phyloP scores from a whole-genome alignment of 805 yeast species.

The Kazachstania bromeliacearum region DNA sequence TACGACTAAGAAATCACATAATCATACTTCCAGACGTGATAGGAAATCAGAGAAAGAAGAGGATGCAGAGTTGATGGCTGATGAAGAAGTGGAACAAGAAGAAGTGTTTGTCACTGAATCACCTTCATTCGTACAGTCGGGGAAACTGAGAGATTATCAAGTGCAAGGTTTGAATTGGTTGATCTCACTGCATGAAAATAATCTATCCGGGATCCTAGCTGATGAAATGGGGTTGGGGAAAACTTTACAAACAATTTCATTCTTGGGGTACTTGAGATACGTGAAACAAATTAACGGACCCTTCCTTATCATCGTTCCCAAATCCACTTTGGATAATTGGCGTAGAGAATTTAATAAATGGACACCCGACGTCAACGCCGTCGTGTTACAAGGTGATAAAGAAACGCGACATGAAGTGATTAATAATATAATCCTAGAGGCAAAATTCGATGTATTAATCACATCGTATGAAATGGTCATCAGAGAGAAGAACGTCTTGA shows the following conservation, averaged over 20 bases:
- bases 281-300: constrained; percentile 79
- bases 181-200: constrained; percentile 76
- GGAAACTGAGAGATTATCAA: constrained; percentile 82
- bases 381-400: constrained; percentile 83
- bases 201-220: constrained; percentile 86
- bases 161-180: constrained; percentile 94
- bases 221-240: constrained; percentile 99
- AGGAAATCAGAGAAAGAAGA: constrained; percentile 93
- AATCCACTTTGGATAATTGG: constrained; percentile 95
- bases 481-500: constrained; percentile 72
- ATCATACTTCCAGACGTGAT: constrained; percentile 38
- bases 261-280: constrained; percentile 79
- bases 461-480: constrained; percentile 92
- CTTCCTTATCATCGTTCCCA: constrained; percentile 84
- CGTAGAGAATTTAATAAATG: constrained; percentile 85
- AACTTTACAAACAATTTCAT: constrained; percentile 89
- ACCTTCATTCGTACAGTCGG: constrained; percentile 64
- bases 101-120: constrained; percentile 72
- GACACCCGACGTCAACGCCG: constrained; percentile 88
- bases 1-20: constrained; percentile 23
- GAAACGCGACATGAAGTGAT: constrained; percentile 62
- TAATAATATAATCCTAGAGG: constrained; percentile 47
- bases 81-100: constrained; percentile 47
- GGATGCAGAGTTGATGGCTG: constrained; percentile 82
- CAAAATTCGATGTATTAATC: constrained; percentile 81